Evolutionary conservation across 768 basidiomycete genomes (phyloP).

Genomic region (Pisolithus marmoratus): DNA sequence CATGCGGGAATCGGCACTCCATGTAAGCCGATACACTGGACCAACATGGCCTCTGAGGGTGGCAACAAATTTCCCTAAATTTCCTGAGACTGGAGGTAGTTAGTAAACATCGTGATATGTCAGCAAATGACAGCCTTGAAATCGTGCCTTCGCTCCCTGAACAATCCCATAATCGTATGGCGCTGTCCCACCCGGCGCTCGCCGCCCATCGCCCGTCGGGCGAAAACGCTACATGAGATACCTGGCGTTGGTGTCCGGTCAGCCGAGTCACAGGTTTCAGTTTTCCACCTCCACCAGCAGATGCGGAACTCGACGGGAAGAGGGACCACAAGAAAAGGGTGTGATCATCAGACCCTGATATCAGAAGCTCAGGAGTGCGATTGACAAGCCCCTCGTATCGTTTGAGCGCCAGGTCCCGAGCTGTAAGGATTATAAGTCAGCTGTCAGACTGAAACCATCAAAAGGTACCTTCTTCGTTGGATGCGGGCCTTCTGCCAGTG

Average conservation of each 20-base stretch:
- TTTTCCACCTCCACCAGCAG: conserved; percentile 34
- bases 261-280: conserved; percentile 72
- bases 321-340: conserved; percentile 95
- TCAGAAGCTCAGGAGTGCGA: conserved; percentile 70
- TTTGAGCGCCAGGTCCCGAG: conserved; percentile 66
- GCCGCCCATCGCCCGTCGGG: conserved; percentile 93
- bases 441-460: background rate
- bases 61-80: conserved; percentile 82
- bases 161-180: conserved; percentile 88
- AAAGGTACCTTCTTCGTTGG: conserved; percentile 73
- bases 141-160: conserved; percentile 39
- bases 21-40: conserved; percentile 89
- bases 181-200: conserved; percentile 85
- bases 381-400: conserved; percentile 72
- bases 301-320: conserved; percentile 43
- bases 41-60: conserved; percentile 90
- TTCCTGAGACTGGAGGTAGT: conserved; percentile 30
- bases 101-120: background rate
- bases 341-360: conserved; percentile 97
- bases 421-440: conserved; percentile 32
- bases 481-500: conserved; percentile 66
- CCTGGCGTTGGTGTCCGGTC: conserved; percentile 92
- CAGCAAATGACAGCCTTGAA: background rate
- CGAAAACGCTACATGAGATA: conserved; percentile 90
- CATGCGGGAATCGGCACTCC: conserved; percentile 92